Base-by-base conservation (phyloP, 2,329 filamentous ascomycete genomes). In the Daldinia sp. region DNA sequence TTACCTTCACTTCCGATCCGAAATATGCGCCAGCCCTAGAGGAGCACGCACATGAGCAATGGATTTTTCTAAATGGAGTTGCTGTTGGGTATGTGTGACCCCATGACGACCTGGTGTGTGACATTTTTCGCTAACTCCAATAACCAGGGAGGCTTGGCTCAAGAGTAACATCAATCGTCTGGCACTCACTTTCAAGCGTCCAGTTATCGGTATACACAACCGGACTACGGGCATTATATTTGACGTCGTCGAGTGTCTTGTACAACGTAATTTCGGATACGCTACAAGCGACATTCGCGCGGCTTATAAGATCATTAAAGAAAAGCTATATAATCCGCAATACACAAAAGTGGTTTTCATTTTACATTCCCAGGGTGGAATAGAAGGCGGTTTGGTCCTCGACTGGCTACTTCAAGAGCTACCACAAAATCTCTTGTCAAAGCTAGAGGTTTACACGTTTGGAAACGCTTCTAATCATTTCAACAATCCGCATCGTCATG, bases 21-120 rank as follows among this genome's bases (percentile, higher is more conserved):
- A 78, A 83, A 55, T 87, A 84, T 64, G 81, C 87, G 1, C 74
- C 80, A 13, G 76, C 76, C 1, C 74, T 76, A 15, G 79, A 80
- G 0, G 80, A 85, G 66, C 82, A 87, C 73, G 78, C 80, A 9
- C 80, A 87, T 53, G 91, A 94, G 77, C 84, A 88, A 70, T 94
- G 91, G 91, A 82, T 94, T n/a, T 94, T 91, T 72, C 76, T 94
- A 52, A 94, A 94, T 71, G 91, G 91, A 0, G 86, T 93, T 25
- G 86, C 83, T 8, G 83, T 83, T 30, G 85, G 83, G 85, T 88
- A 76, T 61, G 83, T 78, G 13, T 30, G 17, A 74, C 50, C 23
- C 25, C 17, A 23, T 59, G 53, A 55, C 32, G 11, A 4, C 47
- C 15, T 21, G 3, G 39, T 45, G 49, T 43, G 47, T 45, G 54